Evolutionary conservation across 768 basidiomycete species (phyloP).

Genomic region (Collybia sordida): DNA sequence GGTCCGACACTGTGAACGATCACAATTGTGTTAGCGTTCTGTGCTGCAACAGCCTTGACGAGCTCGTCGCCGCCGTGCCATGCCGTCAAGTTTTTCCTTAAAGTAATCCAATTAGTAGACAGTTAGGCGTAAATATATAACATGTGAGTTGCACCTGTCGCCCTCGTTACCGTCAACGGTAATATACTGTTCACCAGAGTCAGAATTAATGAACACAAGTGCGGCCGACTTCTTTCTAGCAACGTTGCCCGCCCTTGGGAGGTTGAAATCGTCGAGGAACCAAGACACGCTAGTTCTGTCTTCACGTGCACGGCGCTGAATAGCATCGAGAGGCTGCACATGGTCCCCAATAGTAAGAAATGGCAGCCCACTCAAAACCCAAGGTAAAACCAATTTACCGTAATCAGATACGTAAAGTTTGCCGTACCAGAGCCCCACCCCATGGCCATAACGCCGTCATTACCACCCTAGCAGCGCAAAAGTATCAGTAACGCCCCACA

Average conservation of each 20-base stretch:
- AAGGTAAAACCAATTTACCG: constrained; percentile 39
- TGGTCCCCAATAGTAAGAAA: too few species aligned
- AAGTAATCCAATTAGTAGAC: not conserved
- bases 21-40: constrained; percentile 73
- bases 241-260: constrained; percentile 43
- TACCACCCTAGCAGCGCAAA: constrained; percentile 38
- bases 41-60: constrained; percentile 63
- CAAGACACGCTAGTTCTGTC: constrained; percentile 68
- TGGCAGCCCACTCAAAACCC: not conserved
- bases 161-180: constrained; percentile 79
- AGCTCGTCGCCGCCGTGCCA: constrained; percentile 76
- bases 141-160: constrained; percentile 47
- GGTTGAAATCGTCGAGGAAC: constrained; percentile 71
- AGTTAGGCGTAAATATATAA: not conserved
- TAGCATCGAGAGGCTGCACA: constrained; percentile 71
- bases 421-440: constrained; percentile 91
- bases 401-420: constrained; percentile 76
- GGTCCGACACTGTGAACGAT: constrained; percentile 65
- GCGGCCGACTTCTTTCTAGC: constrained; percentile 58
- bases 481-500: not conserved
- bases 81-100: constrained; percentile 65
- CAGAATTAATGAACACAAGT: constrained; percentile 79
- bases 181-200: constrained; percentile 85
- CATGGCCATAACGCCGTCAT: constrained; percentile 78
- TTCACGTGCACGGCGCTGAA: constrained; percentile 67